phyloP scores from a whole-genome alignment of 2,329 filamentous ascomycete species.

The Diplodia mutila region DNA sequence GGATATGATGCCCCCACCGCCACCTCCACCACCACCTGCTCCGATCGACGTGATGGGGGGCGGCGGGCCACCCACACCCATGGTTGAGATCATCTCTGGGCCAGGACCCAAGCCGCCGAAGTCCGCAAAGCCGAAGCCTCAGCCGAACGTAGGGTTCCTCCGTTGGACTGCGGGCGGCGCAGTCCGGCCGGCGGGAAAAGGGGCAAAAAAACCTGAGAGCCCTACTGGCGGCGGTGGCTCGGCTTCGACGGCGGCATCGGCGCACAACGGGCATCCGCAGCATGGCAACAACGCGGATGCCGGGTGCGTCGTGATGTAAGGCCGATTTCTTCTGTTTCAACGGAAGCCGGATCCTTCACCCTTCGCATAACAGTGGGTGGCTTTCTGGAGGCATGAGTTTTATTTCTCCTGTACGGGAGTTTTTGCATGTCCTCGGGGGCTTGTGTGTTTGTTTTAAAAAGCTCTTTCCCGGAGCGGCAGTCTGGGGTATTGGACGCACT shows the following conservation, averaged over 20 bases:
- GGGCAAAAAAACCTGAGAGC: slow-evolving; percentile 35
- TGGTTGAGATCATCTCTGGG: background rate
- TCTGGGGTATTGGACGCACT: background rate
- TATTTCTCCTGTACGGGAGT: slow-evolving; percentile 23
- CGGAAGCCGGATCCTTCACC: slow-evolving; percentile 9
- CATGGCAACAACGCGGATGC: slow-evolving; percentile 20
- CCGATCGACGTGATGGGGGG: slow-evolving; percentile 27
- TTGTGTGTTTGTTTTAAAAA: slow-evolving; percentile 5
- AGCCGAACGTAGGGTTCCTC: slow-evolving; percentile 30
- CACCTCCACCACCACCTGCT: slow-evolving; percentile 28
- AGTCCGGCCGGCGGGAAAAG: slow-evolving; percentile 32
- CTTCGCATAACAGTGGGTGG: slow-evolving; percentile 22
- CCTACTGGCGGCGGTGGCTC: slow-evolving; percentile 22
- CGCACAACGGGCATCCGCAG: slow-evolving; percentile 19
- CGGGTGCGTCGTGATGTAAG: slow-evolving; percentile 27
- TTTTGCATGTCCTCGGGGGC: slow-evolving; percentile 25
- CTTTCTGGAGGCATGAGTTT: slow-evolving; percentile 26
- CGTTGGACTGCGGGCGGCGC: slow-evolving; percentile 34
- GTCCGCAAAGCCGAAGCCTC: slow-evolving; percentile 23
- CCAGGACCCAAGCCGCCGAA: slow-evolving; percentile 19
- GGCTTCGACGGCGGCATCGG: slow-evolving; percentile 12
- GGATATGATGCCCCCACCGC: slow-evolving; percentile 27
- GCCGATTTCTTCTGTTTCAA: background rate
- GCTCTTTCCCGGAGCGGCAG: background rate
- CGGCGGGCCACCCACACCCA: background rate